Percentiles rank a stretch among this genome's conserved stretches.
phyloP scores from a whole-genome alignment of 352 stramenopile genomes.

The Globisporangium yorkense region DNA sequence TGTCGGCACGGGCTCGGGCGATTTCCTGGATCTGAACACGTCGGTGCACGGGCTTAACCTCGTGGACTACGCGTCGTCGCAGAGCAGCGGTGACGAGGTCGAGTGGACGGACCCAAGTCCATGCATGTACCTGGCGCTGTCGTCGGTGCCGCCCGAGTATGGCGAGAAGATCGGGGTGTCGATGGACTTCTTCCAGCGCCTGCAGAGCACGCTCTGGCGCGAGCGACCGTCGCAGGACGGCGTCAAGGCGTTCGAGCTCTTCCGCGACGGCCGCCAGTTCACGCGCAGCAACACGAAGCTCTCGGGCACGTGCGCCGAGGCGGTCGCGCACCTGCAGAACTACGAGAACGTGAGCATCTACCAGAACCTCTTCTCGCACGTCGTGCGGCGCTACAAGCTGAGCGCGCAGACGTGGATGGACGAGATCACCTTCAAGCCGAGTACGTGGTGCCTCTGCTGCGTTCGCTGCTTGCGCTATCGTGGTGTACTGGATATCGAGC shows the following conservation, averaged over 20 bases:
- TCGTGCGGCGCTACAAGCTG: conserved; percentile 36
- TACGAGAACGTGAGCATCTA: conserved; percentile 56
- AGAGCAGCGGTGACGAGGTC: conserved; percentile 9
- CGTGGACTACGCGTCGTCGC: conserved; percentile 12
- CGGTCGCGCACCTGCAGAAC: conserved; percentile 32
- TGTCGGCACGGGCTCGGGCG: conserved; percentile 1
- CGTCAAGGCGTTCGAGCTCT: conserved; percentile 36
- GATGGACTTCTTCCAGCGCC: conserved; percentile 59
- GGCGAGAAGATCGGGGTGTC: conserved; percentile 48
- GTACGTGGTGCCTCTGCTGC: conserved; percentile 1
- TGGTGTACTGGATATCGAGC: background rate
- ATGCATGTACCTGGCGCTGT: conserved; percentile 34
- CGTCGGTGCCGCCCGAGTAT: conserved; percentile 32
- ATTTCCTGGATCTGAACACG: conserved; percentile 24
- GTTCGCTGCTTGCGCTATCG: background rate
- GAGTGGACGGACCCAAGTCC: conserved; percentile 14
- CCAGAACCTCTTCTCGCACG: conserved; percentile 33
- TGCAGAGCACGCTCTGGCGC: conserved; percentile 52
- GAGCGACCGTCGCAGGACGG: conserved; percentile 12
- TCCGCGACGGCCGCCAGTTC: conserved; percentile 28
- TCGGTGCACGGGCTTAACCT: conserved; percentile 26
- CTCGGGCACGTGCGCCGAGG: conserved; percentile 24
- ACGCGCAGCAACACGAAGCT: conserved; percentile 54
- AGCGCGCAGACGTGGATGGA: conserved; percentile 50
- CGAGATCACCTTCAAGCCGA: conserved; percentile 31